phyloP scores from a whole-genome alignment of 305 asterid genomes.

The Fraxinus angustifolia region DNA sequence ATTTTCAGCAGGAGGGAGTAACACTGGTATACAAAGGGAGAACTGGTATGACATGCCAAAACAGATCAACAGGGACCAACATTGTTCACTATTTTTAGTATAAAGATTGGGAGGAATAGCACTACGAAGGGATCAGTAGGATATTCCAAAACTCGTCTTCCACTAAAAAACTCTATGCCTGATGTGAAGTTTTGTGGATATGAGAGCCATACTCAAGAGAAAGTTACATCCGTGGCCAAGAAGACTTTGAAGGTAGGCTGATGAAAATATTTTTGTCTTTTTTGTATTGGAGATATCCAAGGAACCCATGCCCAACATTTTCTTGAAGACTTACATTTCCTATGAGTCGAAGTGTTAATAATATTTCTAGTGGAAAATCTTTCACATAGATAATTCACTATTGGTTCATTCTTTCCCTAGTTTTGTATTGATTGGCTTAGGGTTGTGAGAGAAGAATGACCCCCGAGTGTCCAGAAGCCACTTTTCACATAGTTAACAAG shows the following conservation, averaged over 20 bases:
- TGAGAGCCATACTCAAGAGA: neutral
- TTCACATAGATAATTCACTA: neutral
- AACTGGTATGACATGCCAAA: neutral
- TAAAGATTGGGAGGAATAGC: neutral
- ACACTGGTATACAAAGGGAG: neutral
- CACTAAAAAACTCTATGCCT: neutral
- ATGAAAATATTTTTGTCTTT: neutral
- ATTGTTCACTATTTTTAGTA: neutral
- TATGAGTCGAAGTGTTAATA: neutral
- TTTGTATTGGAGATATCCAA: neutral
- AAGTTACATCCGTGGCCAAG: neutral
- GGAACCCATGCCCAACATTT: neutral
- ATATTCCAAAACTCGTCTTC: neutral
- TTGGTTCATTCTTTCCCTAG: neutral
- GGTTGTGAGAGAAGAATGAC: neutral
- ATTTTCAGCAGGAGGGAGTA: neutral
- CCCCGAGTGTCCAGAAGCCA: neutral
- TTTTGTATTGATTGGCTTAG: neutral
- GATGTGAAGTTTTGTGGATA: neutral
- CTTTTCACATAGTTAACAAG: neutral
- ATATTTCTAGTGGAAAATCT: neutral
- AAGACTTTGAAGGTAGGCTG: neutral
- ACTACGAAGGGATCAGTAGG: neutral
- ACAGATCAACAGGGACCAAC: neutral
- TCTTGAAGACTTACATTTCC: neutral